Percentiles rank a stretch among this genome's conserved stretches.
Conservation (phyloP, 768 basidiomycete species). For the Gyrodon lividus region DNA sequence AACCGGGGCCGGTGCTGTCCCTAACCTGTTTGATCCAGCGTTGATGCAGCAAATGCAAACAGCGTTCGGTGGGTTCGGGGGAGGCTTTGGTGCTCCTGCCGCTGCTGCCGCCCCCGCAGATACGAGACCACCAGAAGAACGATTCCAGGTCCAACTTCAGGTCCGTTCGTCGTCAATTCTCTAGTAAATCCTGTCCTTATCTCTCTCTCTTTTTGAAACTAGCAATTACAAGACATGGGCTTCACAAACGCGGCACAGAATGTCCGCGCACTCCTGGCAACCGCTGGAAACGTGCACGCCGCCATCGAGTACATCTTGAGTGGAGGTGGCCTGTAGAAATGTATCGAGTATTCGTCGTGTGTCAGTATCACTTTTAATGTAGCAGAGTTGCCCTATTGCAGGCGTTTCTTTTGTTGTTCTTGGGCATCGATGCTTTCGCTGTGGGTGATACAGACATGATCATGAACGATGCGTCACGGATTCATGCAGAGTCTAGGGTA, state of each 20-base stretch:
- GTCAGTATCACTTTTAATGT: neutral
- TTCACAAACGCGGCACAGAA: constrained; percentile 90
- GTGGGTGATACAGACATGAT: neutral
- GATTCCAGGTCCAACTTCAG: constrained; percentile 86
- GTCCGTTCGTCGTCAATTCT: constrained; percentile 32
- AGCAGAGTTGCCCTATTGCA: neutral
- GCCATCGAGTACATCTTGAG: constrained; percentile 91
- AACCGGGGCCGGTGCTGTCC: constrained; percentile 22
- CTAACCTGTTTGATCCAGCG: constrained; percentile 40
- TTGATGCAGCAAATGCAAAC: constrained; percentile 42
- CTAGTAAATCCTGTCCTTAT: neutral
- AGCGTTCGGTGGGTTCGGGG: constrained; percentile 30
- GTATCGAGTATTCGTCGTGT: neutral
- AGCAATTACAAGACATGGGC: constrained; percentile 96
- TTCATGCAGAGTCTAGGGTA: neutral
- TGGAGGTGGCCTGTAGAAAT: constrained; percentile 64
- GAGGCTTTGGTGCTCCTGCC: constrained; percentile 26
- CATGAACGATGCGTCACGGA: neutral
- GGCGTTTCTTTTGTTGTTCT: neutral
- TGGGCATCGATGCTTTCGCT: neutral
- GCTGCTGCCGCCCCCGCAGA: constrained; percentile 52
- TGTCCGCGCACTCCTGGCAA: constrained; percentile 84
- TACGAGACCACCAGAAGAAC: constrained; percentile 80
- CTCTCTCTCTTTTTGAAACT: constrained; percentile 1
- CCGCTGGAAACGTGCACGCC: constrained; percentile 88